Evolutionary conservation across 352 stramenopile species (phyloP), one percentile per base, ranked within the genome.

Genomic region (Albugo candida): DNA sequence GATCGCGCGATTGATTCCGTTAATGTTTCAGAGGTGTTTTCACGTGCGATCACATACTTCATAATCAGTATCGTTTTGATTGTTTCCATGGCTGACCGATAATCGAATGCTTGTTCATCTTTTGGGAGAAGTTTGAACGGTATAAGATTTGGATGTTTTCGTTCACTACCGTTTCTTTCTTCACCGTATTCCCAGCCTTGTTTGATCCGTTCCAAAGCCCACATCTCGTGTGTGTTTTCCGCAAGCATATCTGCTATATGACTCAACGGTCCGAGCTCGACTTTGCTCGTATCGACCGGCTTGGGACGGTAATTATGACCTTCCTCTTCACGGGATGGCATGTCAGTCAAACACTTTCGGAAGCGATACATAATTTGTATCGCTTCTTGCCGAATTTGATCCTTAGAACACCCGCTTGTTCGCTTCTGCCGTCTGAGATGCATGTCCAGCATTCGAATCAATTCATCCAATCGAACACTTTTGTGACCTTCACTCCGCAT

Each of bases 311-410:
- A 92, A 45, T 92, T 85, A 56, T 92, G 76, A 3, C 78, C 78
- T 56, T 92, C 78, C 35, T 89, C 87, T 49, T 92, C 78, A 47
- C 78, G 73, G 37, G 76, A 89, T 35, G 78, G 78, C 78, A 92
- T 92, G 45, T 89, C 78, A 16, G 88, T 92, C 12, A 92, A 58
- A 49, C 72, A 87, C 49, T 82, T 85, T 13, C 74, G 71, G 70
- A 92, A 92, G 16, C 78, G 76, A 42, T 83, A 89, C 78, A 89
- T 89, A 42, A 92, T 72, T n/a, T 86, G 66, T 21, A 87, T 53
- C 11, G 78, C 67, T 55, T 88, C 78, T 10, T 73, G 62, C 8
- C 65, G 67, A 37, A 92, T 76, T 58, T 88, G 70, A 0, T 59
- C 62, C 58, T 87, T 74, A 2, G 70, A 81, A 19, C 65, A 80